A percentile compares a stretch with the other conserved stretches of the same genome.
phyloP scores from a whole-genome alignment of 495 filamentous ascomycete genomes.

The Sordaria brevicollis region DNA sequence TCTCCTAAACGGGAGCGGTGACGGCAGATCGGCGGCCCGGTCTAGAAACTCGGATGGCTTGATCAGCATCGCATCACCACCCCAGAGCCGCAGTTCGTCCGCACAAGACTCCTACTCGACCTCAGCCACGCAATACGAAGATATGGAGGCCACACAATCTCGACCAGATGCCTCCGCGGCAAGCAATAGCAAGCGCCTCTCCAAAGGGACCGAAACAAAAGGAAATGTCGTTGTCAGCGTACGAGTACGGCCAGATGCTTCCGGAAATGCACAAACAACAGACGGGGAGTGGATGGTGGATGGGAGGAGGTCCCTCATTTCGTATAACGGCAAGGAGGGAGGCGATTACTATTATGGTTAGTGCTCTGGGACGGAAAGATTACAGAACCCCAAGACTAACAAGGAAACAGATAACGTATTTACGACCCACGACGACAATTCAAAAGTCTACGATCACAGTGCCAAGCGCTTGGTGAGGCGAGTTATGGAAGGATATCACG shows the following conservation, averaged over 20 bases:
- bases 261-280: constrained; percentile 44
- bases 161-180: constrained; percentile 22
- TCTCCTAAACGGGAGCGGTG: constrained; percentile 66
- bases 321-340: constrained; percentile 78
- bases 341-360: constrained; percentile 90
- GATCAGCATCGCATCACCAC: constrained; percentile 64
- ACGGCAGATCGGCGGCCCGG: constrained; percentile 59
- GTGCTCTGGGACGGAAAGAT: constrained; percentile 9
- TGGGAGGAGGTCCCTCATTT: constrained; percentile 67
- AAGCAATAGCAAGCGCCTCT: constrained; percentile 37
- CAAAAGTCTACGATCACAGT: constrained; percentile 83
- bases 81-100: constrained; percentile 80
- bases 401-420: constrained; percentile 78
- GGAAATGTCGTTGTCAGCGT: constrained; percentile 97
- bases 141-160: constrained; percentile 44
- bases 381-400: constrained; percentile 2
- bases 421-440: constrained; percentile 80
- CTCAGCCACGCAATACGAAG: constrained; percentile 80
- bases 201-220: constrained; percentile 59
- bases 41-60: constrained; percentile 58
- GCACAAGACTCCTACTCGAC: constrained; percentile 85
- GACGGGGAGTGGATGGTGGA: constrained; percentile 92
- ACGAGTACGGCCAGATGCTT: constrained; percentile 75
- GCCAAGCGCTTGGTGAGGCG: constrained; percentile 90
- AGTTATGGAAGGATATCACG: constrained; percentile 98